Percentiles rank a stretch among this genome's conserved stretches.
phyloP scores from a whole-genome alignment of 139 green algal species.

The Mesotaenium endlicherianum region DNA sequence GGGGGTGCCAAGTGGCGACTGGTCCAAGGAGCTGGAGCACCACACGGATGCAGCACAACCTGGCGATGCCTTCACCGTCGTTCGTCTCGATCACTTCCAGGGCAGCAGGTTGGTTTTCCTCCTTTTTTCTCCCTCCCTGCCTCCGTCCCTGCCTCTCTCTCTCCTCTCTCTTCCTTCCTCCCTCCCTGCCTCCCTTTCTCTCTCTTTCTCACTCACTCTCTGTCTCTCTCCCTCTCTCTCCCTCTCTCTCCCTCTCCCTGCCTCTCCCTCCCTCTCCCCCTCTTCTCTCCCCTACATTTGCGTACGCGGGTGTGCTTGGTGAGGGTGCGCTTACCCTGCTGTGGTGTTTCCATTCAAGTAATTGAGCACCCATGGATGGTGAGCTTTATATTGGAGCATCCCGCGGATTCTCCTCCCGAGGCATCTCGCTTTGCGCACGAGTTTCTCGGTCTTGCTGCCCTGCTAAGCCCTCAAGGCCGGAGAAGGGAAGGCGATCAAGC shows the following conservation, averaged over 20 bases:
- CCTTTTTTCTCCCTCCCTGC: too few species aligned
- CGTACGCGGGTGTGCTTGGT: not conserved
- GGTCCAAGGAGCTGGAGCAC: not conserved
- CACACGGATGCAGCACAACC: not conserved
- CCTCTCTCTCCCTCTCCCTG: not conserved
- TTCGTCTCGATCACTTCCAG: too few species aligned
- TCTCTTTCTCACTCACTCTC: not conserved
- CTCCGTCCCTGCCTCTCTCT: not conserved
- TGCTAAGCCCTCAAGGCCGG: too few species aligned
- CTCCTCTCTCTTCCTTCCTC: not conserved
- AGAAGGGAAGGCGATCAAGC: too few species aligned
- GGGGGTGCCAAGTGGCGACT: not conserved
- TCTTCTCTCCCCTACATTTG: not conserved
- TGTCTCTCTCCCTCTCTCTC: not conserved
- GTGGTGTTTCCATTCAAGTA: too few species aligned
- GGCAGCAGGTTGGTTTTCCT: too few species aligned
- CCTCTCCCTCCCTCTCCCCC: slow-evolving; percentile 9
- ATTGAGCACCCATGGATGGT: too few species aligned
- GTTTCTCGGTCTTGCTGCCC: too few species aligned
- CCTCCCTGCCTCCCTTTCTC: slow-evolving; percentile 1
- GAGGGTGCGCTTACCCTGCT: too few species aligned
- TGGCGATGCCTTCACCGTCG: not conserved
- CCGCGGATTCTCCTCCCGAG: too few species aligned
- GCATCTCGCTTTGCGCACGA: too few species aligned
- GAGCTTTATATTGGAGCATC: too few species aligned